A percentile compares a stretch with the other conserved stretches of the same genome.
These are phyloP conservation scores for Dimocarpus longan DNA, from an alignment of 345 rosid genomes.

Conservation along the genomic window DNA sequence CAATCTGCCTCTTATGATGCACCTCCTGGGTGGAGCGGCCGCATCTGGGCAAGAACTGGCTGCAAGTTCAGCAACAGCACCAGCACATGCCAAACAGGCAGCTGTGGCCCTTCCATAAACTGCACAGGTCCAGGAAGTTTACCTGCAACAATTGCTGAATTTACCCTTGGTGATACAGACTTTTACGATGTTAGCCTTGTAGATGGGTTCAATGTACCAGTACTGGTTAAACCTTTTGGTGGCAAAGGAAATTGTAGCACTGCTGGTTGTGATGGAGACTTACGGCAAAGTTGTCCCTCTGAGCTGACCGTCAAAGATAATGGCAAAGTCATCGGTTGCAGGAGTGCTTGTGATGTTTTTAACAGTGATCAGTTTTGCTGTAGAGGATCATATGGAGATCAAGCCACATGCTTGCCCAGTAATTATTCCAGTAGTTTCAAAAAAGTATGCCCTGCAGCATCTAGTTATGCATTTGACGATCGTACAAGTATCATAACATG, in stretches of 20 bases:
- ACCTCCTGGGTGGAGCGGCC: constrained; percentile 51
- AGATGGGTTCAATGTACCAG: constrained; percentile 62
- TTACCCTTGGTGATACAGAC: constrained; percentile 49
- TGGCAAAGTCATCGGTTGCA: constrained; percentile 54
- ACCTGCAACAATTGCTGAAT: constrained; percentile 57
- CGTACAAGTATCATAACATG: constrained; percentile 56
- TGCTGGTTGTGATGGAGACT: constrained; percentile 61
- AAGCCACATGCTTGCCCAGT: constrained; percentile 41
- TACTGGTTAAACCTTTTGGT: constrained; percentile 38
- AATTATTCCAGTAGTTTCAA: constrained; percentile 63
- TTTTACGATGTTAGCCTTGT: constrained; percentile 70
- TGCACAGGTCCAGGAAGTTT: constrained; percentile 49
- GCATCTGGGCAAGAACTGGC: constrained; percentile 70
- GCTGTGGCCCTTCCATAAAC: constrained; percentile 49
- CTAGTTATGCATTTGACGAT: constrained; percentile 59
- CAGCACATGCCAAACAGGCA: constrained; percentile 55
- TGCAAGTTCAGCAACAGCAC: constrained; percentile 46
- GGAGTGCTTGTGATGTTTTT: constrained; percentile 58
- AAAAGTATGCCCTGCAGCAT: constrained; percentile 60
- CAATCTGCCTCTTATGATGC: constrained; percentile 38
- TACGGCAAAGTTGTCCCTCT: constrained; percentile 46
- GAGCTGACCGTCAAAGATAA: constrained; percentile 38
- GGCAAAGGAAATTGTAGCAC: constrained; percentile 54
- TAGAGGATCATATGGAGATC: constrained; percentile 45
- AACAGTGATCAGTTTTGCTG: constrained; percentile 62